Conservation (phyloP, 345 rosid species). For the Pistacia atlantica region DNA sequence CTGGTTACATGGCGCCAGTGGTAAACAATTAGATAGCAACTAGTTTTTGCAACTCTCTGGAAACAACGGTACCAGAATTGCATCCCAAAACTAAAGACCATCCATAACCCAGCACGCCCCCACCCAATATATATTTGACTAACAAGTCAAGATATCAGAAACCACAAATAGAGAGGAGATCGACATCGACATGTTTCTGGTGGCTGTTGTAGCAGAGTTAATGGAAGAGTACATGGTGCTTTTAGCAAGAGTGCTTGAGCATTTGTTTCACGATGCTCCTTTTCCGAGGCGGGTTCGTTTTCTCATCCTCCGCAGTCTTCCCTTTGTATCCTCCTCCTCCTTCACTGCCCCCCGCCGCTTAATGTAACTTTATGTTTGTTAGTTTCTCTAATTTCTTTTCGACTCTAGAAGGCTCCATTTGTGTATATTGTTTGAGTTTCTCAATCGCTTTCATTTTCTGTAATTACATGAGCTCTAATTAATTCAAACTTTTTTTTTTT, state of each 20-base stretch:
- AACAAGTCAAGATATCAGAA: background rate
- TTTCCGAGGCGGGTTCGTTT: constrained; percentile 81
- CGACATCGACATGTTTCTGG: constrained; percentile 65
- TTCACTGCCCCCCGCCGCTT: background rate
- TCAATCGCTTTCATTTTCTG: no score
- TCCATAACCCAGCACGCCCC: no score
- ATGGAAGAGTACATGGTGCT: constrained; percentile 86
- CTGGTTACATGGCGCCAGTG: no score
- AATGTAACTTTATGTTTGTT: background rate
- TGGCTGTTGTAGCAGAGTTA: constrained; percentile 67
- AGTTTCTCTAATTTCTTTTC: background rate
- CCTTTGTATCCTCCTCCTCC: constrained; percentile 39
- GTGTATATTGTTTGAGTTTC: no score
- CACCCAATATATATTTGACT: background rate
- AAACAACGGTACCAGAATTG: no score
- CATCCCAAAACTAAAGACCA: no score
- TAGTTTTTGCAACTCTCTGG: no score
- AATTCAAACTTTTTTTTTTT: no score
- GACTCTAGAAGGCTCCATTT: no score
- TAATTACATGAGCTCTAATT: no score
- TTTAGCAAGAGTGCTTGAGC: constrained; percentile 67
- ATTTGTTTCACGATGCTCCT: constrained; percentile 68
- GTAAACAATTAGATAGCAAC: no score
- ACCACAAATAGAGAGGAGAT: background rate
- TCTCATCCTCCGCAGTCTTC: constrained; percentile 70